A percentile compares a stretch with the other conserved stretches of the same genome.
These are phyloP conservation scores for Eleusine indica DNA, from an alignment of 176 grass and related monocot genomes.

Conservation along the genomic window DNA sequence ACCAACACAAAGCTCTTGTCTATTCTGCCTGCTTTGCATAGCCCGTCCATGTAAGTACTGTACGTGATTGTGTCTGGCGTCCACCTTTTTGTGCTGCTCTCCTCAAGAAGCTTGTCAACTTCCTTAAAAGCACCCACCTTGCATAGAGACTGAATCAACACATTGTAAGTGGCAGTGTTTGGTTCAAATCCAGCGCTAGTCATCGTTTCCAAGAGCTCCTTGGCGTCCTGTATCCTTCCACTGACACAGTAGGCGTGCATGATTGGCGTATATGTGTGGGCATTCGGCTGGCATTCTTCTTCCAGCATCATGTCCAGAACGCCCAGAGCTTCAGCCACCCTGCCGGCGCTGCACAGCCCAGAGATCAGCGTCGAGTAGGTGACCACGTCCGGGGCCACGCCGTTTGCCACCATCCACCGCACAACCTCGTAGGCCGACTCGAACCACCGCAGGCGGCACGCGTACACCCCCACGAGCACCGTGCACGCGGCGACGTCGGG, in stretches of 20 bases:
- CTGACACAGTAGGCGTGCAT: slow-evolving; percentile 63
- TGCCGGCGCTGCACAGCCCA: slow-evolving; percentile 66
- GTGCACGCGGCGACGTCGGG: slow-evolving; percentile 64
- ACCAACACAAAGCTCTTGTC: slow-evolving; percentile 61
- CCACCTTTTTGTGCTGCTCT: slow-evolving; percentile 62
- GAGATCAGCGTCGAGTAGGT: slow-evolving; percentile 83
- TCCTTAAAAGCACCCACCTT: slow-evolving; percentile 63
- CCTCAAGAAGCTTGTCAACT: slow-evolving; percentile 60
- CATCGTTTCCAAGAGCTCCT: slow-evolving; percentile 65
- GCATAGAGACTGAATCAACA: slow-evolving; percentile 73
- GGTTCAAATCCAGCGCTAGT: slow-evolving; percentile 52
- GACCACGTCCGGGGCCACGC: slow-evolving; percentile 64
- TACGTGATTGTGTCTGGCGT: slow-evolving; percentile 81
- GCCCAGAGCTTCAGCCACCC: slow-evolving; percentile 74
- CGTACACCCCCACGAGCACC: slow-evolving; percentile 75
- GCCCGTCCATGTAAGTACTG: slow-evolving; percentile 76
- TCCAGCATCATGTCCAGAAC: slow-evolving; percentile 87
- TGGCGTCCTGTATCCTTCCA: slow-evolving; percentile 63
- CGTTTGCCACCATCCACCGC: slow-evolving; percentile 54
- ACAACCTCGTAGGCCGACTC: slow-evolving; percentile 70
- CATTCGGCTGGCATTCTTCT: slow-evolving; percentile 74
- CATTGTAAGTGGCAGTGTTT: slow-evolving; percentile 76
- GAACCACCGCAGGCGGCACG: slow-evolving; percentile 57
- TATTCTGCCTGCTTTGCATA: slow-evolving; percentile 68
- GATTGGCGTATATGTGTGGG: slow-evolving; percentile 78